Evolutionary conservation across 306 rosid genomes (phyloP), one percentile per base, ranked within the genome.

Genomic region (Herpetospermum pedunculosum): DNA sequence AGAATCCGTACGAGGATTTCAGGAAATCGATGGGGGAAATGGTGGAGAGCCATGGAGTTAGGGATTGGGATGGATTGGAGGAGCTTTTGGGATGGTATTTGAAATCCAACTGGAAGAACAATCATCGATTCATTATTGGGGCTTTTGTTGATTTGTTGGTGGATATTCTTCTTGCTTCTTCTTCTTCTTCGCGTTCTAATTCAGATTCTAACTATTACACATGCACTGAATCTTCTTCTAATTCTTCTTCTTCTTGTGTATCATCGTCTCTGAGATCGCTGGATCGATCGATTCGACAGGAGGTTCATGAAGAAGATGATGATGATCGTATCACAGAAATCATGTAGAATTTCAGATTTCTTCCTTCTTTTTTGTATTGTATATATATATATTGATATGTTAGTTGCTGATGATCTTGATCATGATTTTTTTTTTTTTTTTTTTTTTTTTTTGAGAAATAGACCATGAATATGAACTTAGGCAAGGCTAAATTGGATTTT

Each of bases 21-120:
- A 79, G 82, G 69, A 85, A 74, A 62, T 92, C 98, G 26, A 90
- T 92, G 98, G 92, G 82, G 83, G 96, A 92, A 71, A 88, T 92
- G 92, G 96, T 92, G 77, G 98, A 88, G 70, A 60, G 78, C 21
- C 85, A 84, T 75, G 96, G 92, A 0, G 78, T 90, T 0, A 88
- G 47, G 30, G 95, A 90, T 72, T 92, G 92, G 98, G 96, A 88
- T 3, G 79, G 87, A 21, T 78, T 92, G 76, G 92, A 88, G 30
- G 95, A 90, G 60, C 77, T 88, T 5, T 65, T 92, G 78, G 77
- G 87, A 32, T 90, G 98, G 87, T 92, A 92, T 46, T 73, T 92
- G 80, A 87, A 44, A 73, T 87, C 85, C 0, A 92, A 88, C 69
- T 84, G 86, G 12, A 90, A 82, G 76, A 86, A 83, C 8, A 92